Evolutionary conservation across 2,329 filamentous ascomycete genomes (phyloP).

Genomic region (Drechslerella stenobrocha): DNA sequence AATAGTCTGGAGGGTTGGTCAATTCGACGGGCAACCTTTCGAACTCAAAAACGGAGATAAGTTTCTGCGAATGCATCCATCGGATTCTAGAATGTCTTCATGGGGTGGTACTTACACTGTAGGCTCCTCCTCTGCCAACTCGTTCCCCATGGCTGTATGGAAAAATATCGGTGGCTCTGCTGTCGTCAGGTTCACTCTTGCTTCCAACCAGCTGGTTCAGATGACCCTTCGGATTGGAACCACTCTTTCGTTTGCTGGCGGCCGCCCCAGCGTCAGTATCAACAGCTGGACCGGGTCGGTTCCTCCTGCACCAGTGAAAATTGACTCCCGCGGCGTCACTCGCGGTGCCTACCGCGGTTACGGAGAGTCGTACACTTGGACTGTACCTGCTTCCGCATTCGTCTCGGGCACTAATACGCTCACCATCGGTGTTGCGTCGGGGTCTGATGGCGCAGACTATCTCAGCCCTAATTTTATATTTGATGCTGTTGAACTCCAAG

Average conservation of each 20-base stretch:
- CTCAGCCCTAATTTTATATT: conserved; percentile 62
- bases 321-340: conserved; percentile 68
- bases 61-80: conserved; percentile 70
- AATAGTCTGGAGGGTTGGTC: conserved; percentile 65
- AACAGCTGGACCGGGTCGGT: conserved; percentile 60
- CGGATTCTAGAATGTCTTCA: conserved; percentile 65
- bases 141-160: conserved; percentile 70
- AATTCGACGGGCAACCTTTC: conserved; percentile 67
- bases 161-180: conserved; percentile 55
- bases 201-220: conserved; percentile 37
- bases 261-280: conserved; percentile 63
- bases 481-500: conserved; percentile 44
- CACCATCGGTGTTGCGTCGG: conserved; percentile 64
- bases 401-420: conserved; percentile 67
- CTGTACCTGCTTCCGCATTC: conserved; percentile 65
- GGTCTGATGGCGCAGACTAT: conserved; percentile 62
- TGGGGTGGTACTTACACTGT: conserved; percentile 69
- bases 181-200: conserved; percentile 38
- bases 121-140: conserved; percentile 60
- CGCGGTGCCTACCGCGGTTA: conserved; percentile 67
- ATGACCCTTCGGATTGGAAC: conserved; percentile 68
- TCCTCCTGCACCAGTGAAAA: conserved; percentile 62
- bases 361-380: conserved; percentile 67
- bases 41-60: conserved; percentile 70
- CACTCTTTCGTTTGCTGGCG: conserved; percentile 66